Evolutionary conservation across 1,139 yeast species (phyloP), one percentile per base, ranked within the genome.

Genomic region (Saccharomyces hybrid): DNA sequence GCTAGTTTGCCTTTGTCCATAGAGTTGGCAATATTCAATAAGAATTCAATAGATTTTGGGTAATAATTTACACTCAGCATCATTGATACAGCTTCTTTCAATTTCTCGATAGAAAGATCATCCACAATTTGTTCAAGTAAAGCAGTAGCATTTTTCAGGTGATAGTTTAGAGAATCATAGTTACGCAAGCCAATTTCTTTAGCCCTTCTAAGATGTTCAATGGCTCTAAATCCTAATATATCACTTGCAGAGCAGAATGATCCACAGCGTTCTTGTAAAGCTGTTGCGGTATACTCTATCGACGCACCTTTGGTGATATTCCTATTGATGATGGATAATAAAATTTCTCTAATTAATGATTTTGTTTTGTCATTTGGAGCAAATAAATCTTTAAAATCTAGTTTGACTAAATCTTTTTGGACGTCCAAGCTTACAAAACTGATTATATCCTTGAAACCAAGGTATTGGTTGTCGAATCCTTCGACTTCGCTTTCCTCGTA

Each of bases 161-260:
- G 87, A 59, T 83, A 85, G 54, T 77, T 73, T 61, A 86, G 81
- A 58, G 86, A 76, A 56, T 89, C 96, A 49, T 78, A 77, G 66
- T 88, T 96, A 60, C 80, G 78, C 34, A 76, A 72, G 1, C 88
- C 90, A 60, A 83, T 80, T 57, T 82, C 86, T 66, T 87, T 88
- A 0, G 98, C 98, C 64, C 86, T 83, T 56, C 95, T 87, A 63
- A 95, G 75, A 67, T 87, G 89, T 68, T 95, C 99, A 63, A 90
- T 83, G 0, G 98, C 99, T 71, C 93, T 88, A 75, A 91, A 95
- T 26, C 95, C 88, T 57, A 90, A 79, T 31, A 93, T 97, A 71
- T 95, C 99, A 63, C 88, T 89, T 9, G 96, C 83, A 0, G 97
- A 89, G 66, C 98, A 95, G 71, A 90, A 95, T 1, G 96, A 85